Evolutionary conservation across 768 basidiomycete species (phyloP).

Genomic region (Psilocybe sp.): DNA sequence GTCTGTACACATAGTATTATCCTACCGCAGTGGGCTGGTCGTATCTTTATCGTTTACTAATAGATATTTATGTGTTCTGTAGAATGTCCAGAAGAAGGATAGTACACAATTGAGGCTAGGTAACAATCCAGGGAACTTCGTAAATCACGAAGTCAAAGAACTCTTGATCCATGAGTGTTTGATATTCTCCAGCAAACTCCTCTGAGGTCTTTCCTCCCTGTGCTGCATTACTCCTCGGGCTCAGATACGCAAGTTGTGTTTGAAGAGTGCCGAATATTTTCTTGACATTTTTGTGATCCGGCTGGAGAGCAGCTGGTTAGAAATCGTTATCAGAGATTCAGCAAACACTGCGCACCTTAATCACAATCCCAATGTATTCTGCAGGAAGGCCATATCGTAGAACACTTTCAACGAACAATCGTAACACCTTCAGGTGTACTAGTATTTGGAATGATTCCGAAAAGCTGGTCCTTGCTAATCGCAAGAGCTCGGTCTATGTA

Average conservation of each 20-base stretch:
- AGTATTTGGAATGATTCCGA: constrained; percentile 94
- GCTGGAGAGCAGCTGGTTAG: constrained; percentile 42
- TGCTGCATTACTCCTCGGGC: constrained; percentile 58
- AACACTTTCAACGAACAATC: constrained; percentile 92
- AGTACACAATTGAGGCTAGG: constrained; percentile 34
- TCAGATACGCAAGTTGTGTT: constrained; percentile 77
- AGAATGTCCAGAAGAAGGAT: constrained; percentile 5
- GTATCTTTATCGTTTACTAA: constrained; percentile 63
- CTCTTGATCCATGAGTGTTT: constrained; percentile 91
- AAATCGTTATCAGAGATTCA: not conserved
- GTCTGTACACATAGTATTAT: constrained; percentile 37
- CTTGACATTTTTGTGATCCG: constrained; percentile 81
- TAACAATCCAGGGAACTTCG: constrained; percentile 88
- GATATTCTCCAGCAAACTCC: constrained; percentile 88
- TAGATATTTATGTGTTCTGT: constrained; percentile 26
- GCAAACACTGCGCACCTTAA: constrained; percentile 54
- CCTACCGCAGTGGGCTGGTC: constrained; percentile 52
- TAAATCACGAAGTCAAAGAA: constrained; percentile 93
- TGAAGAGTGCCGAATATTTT: constrained; percentile 74
- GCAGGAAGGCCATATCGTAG: constrained; percentile 94
- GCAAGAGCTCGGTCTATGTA: constrained; percentile 84
- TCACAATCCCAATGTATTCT: constrained; percentile 75
- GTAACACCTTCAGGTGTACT: constrained; percentile 89
- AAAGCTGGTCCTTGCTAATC: constrained; percentile 91
- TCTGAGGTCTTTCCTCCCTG: constrained; percentile 41